phyloP scores from a whole-genome alignment of 1,284 basidiomycete species.

The Leccinum subrobustum region DNA sequence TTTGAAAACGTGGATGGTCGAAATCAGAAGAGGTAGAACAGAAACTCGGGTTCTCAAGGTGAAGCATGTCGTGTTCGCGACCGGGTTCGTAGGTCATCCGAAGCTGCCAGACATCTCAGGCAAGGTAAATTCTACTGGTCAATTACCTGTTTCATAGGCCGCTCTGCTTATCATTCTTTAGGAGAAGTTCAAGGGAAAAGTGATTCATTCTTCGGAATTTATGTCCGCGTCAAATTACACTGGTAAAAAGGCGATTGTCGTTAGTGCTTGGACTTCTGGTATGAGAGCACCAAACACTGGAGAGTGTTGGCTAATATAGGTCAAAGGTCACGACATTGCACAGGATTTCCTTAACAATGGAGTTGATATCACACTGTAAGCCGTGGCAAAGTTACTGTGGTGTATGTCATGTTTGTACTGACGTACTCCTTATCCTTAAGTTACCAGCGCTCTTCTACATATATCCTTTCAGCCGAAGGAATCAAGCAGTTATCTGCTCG shows the following conservation, averaged over 20 bases:
- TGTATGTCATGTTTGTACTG: background rate
- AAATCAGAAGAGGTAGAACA: conserved; percentile 30
- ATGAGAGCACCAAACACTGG: background rate
- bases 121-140: conserved; percentile 8
- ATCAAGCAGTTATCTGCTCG: conserved; percentile 13
- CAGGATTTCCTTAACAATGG: conserved; percentile 27
- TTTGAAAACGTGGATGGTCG: conserved; percentile 38
- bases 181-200: conserved; percentile 27
- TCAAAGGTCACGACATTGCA: conserved; percentile 29
- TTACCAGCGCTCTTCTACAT: conserved; percentile 33
- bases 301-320: conserved; percentile 1
- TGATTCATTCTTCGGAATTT: conserved; percentile 40
- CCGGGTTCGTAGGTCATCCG: conserved; percentile 40
- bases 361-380: conserved; percentile 30
- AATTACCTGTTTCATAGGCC: background rate
- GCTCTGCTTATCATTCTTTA: conserved; percentile 2
- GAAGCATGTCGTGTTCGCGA: conserved; percentile 40
- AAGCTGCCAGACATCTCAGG: conserved; percentile 32
- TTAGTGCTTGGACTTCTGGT: conserved; percentile 45
- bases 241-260: conserved; percentile 44
- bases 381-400: background rate
- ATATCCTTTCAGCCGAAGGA: conserved; percentile 20
- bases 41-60: conserved; percentile 31
- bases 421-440: conserved; percentile 14
- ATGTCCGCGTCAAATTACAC: conserved; percentile 36